Conservation (phyloP, 257 asterid genomes). For the Solanum commersonii region DNA sequence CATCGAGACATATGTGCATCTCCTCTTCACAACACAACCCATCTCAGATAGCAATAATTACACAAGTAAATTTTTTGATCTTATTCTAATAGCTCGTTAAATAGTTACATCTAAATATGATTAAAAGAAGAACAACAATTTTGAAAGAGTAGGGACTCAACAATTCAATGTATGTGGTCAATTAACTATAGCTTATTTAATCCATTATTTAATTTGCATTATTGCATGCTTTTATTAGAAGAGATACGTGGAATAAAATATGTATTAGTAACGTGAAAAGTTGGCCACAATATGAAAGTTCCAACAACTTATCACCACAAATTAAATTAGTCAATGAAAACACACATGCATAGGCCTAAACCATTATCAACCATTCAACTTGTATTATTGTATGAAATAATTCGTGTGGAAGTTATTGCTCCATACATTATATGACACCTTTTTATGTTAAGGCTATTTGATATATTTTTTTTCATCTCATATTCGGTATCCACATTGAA, state of each 20-base stretch:
- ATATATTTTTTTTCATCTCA: accelerated
- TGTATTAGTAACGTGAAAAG: background rate
- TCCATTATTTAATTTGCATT: background rate
- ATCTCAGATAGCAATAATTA: background rate
- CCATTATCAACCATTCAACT: background rate
- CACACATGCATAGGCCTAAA: background rate
- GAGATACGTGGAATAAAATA: background rate
- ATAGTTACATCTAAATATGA: background rate
- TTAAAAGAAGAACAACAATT: background rate
- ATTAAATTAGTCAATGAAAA: background rate
- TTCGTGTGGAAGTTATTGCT: background rate
- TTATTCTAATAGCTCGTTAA: background rate
- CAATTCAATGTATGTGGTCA: background rate
- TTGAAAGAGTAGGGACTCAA: background rate
- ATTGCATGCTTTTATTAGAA: background rate
- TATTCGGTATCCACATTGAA: accelerated
- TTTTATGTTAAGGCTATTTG: background rate
- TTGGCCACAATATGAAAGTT: background rate
- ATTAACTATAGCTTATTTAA: background rate
- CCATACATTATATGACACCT: background rate
- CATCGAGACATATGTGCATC: background rate
- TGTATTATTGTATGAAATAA: background rate
- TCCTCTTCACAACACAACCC: background rate
- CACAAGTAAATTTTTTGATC: background rate
- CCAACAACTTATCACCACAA: background rate